Percentiles rank a stretch among this genome's conserved stretches.
phyloP scores from a whole-genome alignment of 331 rosid genomes.

The Pyrus hybrid region DNA sequence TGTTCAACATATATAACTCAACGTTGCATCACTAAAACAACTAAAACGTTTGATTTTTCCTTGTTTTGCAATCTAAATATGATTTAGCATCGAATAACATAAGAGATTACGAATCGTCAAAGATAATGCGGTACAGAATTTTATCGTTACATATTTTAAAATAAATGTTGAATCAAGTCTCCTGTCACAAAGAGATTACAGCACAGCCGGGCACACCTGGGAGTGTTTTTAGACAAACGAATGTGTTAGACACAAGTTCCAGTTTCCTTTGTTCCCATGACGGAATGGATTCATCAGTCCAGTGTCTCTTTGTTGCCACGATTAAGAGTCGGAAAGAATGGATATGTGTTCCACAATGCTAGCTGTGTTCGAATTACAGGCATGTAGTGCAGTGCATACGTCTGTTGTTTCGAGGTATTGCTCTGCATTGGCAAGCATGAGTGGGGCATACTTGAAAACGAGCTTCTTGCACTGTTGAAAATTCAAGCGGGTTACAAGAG shows the following conservation, averaged over 20 bases:
- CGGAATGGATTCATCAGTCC: slow-evolving; percentile 7
- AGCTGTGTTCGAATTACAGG: slow-evolving; percentile 36
- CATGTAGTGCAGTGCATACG: slow-evolving; percentile 62
- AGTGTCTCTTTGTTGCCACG: background rate
- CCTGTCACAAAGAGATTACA: background rate
- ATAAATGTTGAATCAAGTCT: background rate
- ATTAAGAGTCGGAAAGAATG: slow-evolving; percentile 26
- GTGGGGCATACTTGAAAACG: slow-evolving; percentile 70
- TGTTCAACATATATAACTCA: too few relatives aligned
- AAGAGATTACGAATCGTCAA: background rate
- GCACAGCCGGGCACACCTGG: background rate
- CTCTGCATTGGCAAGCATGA: slow-evolving; percentile 55
- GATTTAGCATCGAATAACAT: background rate
- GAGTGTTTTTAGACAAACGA: background rate
- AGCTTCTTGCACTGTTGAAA: slow-evolving; percentile 79
- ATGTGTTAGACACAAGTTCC: background rate
- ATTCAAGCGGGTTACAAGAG: background rate
- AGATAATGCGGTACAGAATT: background rate
- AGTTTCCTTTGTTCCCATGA: background rate
- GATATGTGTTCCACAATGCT: background rate
- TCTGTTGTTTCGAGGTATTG: slow-evolving; percentile 61
- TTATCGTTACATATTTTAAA: background rate
- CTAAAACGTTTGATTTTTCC: background rate
- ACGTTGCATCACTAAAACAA: too few relatives aligned
- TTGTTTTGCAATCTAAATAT: background rate